A percentile compares a stretch with the other conserved stretches of the same genome.
These are phyloP conservation scores for Nannochloropsis salina DNA, from an alignment of 108 stramenopile species.

Conservation along the genomic window DNA sequence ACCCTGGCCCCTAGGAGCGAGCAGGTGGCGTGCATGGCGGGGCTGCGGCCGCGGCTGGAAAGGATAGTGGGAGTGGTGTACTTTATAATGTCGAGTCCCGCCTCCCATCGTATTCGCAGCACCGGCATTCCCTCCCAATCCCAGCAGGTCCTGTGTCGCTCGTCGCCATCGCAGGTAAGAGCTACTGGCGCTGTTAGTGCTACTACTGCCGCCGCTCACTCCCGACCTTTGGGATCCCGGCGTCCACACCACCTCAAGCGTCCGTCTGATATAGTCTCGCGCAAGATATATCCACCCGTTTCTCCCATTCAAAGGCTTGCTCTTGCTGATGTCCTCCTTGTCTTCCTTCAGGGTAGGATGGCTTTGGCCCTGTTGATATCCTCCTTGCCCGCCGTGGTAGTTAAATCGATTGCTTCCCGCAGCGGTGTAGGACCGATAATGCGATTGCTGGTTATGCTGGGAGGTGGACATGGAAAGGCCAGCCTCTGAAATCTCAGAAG, in stretches of 20 bases:
- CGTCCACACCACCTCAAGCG: not conserved
- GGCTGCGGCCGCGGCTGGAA: not conserved
- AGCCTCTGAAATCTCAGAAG: not conserved
- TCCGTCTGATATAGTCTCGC: not conserved
- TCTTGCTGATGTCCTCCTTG: not conserved
- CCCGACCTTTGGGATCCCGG: not conserved
- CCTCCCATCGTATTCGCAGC: not conserved
- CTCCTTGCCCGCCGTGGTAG: not conserved
- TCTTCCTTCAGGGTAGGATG: not conserved
- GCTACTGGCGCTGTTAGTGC: not conserved
- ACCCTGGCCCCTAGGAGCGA: not conserved
- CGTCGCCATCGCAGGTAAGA: not conserved
- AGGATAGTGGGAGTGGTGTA: not conserved
- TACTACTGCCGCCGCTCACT: not conserved
- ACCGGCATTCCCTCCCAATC: not conserved
- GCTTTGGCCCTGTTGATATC: not conserved
- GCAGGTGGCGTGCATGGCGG: not conserved
- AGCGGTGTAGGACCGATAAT: not conserved
- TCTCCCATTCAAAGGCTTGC: not conserved
- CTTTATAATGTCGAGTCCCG: not conserved
- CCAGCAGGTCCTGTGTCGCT: not conserved
- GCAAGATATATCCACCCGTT: not conserved
- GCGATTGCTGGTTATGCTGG: not conserved
- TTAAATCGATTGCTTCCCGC: not conserved
- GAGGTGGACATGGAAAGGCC: slow-evolving; percentile 16